Percentiles rank a stretch among this genome's conserved stretches.
These are phyloP conservation scores for Argentina anserina DNA, from an alignment of 306 rosid genomes.

Conservation along the genomic window DNA sequence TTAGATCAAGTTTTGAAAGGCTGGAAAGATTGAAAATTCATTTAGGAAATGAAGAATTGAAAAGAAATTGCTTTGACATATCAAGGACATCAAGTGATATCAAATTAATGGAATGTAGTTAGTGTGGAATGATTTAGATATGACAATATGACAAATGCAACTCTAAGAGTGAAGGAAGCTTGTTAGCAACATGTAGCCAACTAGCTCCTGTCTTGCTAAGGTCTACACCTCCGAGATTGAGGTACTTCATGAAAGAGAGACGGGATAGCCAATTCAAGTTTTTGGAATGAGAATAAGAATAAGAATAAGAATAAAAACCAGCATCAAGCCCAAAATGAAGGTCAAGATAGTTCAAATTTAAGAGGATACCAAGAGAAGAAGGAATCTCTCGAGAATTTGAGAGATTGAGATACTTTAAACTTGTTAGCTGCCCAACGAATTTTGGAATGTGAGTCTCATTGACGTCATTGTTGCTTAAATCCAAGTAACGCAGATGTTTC, in stretches of 20 bases:
- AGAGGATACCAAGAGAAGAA: conserved; percentile 12
- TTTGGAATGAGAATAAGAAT: too few species aligned
- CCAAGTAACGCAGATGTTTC: conserved; percentile 15
- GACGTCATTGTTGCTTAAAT: conserved; percentile 16
- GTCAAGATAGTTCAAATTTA: conserved; percentile 5
- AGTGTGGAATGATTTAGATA: neutral
- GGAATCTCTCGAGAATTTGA: conserved; percentile 14
- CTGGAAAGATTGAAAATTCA: neutral
- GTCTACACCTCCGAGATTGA: neutral
- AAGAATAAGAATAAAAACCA: too few species aligned
- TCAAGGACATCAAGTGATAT: neutral
- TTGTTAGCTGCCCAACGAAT: conserved; percentile 7
- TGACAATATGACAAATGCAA: neutral
- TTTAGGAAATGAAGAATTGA: neutral
- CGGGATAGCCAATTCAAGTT: neutral
- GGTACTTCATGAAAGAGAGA: neutral
- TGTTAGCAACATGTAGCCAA: conserved; percentile 9
- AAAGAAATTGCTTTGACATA: neutral
- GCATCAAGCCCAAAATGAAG: too few species aligned
- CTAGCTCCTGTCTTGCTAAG: neutral
- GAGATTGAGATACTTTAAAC: conserved; percentile 23
- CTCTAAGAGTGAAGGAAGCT: conserved; percentile 21
- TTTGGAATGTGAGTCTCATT: conserved; percentile 5
- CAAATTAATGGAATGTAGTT: neutral
- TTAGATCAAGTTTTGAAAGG: neutral